Evolutionary conservation across 805 yeast genomes (phyloP), one percentile per base, ranked within the genome.

Genomic region (Isabelozyma rhagii): DNA sequence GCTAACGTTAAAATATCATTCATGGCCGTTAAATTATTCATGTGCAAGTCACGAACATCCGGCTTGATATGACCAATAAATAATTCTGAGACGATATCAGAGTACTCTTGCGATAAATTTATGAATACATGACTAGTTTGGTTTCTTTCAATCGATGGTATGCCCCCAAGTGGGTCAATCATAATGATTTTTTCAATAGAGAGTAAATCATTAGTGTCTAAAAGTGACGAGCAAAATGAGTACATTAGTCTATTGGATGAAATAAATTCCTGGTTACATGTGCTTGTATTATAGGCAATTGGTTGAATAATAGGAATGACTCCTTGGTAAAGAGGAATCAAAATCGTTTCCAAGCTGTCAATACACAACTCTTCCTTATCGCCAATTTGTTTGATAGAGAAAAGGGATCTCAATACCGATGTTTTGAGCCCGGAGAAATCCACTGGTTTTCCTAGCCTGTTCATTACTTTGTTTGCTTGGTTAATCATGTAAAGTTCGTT

Each of bases 41-140:
- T 56, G 63, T 90, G 97, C 10, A 72, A 67, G 51, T 77, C 81
- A 43, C 82, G 69, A 31, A 61, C 64, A 8, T 55, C 49, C 1
- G 82, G 78, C 11, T 67, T 59, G 25, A 83, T 62, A 56, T 74
- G 81, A 0, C 89, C 87, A 56, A 82, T 79, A 48, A 74, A 72
- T 17, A 89, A 67, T 59, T 90, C 96, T 3, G 84, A 74, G 2
- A 72, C 62, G 15, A 90, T 83, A 44, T 80, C 85, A 1, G 81
- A 75, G 56, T 77, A 86, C 61, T 93, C 99, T 67, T 93, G 97
- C 9, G 82, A 78, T 39, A 93, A 67, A 60, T 94, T 93, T 50
- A 93, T 84, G 51, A 87, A 86, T 1, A 94, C 96, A 66, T 94
- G 99, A 14, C 96, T 80, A 3, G 91, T 83, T 49, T 84, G 82